phyloP scores from a whole-genome alignment of 225 moss, liverwort and hornwort genomes.

The Asterella californica region DNA sequence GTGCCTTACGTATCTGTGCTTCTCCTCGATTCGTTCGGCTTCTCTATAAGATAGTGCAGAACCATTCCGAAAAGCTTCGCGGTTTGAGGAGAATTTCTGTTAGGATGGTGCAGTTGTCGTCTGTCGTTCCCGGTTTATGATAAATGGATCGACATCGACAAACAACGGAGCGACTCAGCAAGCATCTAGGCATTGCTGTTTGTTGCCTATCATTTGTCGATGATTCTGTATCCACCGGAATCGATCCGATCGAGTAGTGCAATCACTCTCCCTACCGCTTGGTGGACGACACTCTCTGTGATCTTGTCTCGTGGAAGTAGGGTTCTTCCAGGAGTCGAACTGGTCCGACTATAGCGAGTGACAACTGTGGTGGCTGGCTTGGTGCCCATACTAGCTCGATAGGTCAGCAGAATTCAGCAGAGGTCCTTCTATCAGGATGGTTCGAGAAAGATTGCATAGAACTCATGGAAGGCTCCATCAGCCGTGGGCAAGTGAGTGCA shows the following conservation, averaged over 20 bases:
- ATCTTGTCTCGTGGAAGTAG: not conserved
- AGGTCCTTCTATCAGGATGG: not conserved
- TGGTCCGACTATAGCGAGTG: not conserved
- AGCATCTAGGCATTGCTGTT: too few species aligned
- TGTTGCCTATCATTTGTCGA: not conserved
- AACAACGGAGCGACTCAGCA: too few species aligned
- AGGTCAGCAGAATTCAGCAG: not conserved
- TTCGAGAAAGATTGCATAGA: not conserved
- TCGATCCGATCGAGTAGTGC: not conserved
- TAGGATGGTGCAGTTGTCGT: too few species aligned
- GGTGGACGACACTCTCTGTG: not conserved
- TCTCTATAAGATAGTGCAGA: too few species aligned
- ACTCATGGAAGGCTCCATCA: not conserved
- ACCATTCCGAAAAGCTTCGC: too few species aligned
- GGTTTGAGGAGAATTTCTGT: too few species aligned
- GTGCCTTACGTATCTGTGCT: too few species aligned
- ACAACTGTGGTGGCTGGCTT: too few species aligned
- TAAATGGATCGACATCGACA: too few species aligned
- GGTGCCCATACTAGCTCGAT: not conserved
- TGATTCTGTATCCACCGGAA: not conserved
- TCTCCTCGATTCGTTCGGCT: too few species aligned
- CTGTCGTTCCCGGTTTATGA: too few species aligned
- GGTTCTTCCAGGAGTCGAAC: not conserved
- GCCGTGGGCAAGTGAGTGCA: constrained; percentile 19
- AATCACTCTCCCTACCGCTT: not conserved